These are phyloP conservation scores for Xanthoconium separans DNA, from an alignment of 1,284 basidiomycete genomes.

Conservation along the genomic window DNA sequence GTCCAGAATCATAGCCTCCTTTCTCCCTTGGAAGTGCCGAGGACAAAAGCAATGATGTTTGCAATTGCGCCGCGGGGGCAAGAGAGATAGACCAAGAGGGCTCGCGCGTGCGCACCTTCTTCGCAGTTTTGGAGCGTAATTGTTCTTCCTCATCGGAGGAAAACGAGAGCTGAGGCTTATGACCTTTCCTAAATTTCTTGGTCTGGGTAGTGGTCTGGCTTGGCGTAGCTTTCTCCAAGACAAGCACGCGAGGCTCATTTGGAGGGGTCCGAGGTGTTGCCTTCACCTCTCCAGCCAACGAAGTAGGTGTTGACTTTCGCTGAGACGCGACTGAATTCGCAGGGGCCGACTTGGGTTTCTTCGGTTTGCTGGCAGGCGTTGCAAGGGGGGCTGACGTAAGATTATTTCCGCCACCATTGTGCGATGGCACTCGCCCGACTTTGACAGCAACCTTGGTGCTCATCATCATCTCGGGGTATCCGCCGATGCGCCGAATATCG, in stretches of 20 bases:
- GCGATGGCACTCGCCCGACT: slow-evolving; percentile 51
- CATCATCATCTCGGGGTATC: slow-evolving; percentile 8
- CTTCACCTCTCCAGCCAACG: slow-evolving; percentile 8
- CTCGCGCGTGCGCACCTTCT: slow-evolving; percentile 53
- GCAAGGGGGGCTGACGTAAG: slow-evolving; percentile 17
- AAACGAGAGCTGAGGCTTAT: slow-evolving; percentile 40
- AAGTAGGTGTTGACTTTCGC: slow-evolving; percentile 4
- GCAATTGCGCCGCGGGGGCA: slow-evolving; percentile 7
- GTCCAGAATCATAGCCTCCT: slow-evolving; percentile 15
- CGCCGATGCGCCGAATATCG: slow-evolving; percentile 15
- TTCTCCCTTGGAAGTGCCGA: slow-evolving; percentile 16
- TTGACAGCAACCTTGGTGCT: slow-evolving; percentile 15
- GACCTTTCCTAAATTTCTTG: slow-evolving; percentile 30
- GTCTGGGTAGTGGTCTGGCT: slow-evolving; percentile 15
- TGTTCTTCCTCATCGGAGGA: slow-evolving; percentile 80
- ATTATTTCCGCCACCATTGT: slow-evolving; percentile 28
- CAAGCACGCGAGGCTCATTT: slow-evolving; percentile 10
- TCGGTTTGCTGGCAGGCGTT: slow-evolving; percentile 21
- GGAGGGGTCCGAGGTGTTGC: slow-evolving; percentile 26
- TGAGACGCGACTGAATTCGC: background rate
- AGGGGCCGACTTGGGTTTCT: slow-evolving; percentile 15
- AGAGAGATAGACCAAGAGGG: slow-evolving; percentile 26
- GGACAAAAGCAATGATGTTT: slow-evolving; percentile 25
- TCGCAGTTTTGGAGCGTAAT: slow-evolving; percentile 53
- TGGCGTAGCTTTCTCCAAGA: slow-evolving; percentile 24